phyloP scores from a whole-genome alignment of 306 rosid genomes.

The Psophocarpus tetragonolobus region DNA sequence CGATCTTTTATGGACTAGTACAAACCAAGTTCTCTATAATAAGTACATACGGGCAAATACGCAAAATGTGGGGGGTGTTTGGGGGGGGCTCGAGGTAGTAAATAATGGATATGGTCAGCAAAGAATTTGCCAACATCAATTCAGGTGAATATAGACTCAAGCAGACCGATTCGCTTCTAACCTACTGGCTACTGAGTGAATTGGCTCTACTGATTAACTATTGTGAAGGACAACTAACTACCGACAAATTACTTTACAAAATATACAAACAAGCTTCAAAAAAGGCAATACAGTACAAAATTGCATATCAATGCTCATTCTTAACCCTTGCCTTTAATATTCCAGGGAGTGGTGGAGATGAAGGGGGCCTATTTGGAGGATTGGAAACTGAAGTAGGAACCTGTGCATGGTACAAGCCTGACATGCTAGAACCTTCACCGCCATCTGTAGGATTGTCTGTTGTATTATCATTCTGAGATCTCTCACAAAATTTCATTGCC shows the following conservation, averaged over 20 bases:
- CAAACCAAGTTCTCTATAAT: slow-evolving; percentile 29
- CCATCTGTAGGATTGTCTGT: slow-evolving; percentile 60
- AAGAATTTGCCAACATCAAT: slow-evolving; percentile 48
- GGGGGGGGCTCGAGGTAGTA: neutral
- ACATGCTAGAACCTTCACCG: slow-evolving; percentile 74
- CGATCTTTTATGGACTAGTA: slow-evolving; percentile 31
- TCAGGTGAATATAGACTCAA: slow-evolving; percentile 30
- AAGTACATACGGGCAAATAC: slow-evolving; percentile 26
- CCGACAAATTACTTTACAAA: slow-evolving; percentile 53
- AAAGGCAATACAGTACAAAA: slow-evolving; percentile 17
- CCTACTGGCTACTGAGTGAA: slow-evolving; percentile 46
- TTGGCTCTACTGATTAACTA: slow-evolving; percentile 35
- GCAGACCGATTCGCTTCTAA: slow-evolving; percentile 39
- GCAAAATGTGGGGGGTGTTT: neutral
- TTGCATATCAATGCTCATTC: slow-evolving; percentile 64
- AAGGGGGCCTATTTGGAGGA: slow-evolving; percentile 62
- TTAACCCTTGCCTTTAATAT: slow-evolving; percentile 88
- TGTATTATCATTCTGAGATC: slow-evolving; percentile 52
- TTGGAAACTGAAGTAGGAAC: slow-evolving; percentile 49
- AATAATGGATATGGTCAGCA: slow-evolving; percentile 24
- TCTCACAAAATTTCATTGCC: slow-evolving; percentile 81
- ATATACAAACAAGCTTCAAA: slow-evolving; percentile 54
- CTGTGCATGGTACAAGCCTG: slow-evolving; percentile 58
- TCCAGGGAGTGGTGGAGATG: slow-evolving; percentile 91
- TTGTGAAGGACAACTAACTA: slow-evolving; percentile 28